Conservation (phyloP, 495 filamentous ascomycete genomes). For the Hypoxylon trugodes region DNA sequence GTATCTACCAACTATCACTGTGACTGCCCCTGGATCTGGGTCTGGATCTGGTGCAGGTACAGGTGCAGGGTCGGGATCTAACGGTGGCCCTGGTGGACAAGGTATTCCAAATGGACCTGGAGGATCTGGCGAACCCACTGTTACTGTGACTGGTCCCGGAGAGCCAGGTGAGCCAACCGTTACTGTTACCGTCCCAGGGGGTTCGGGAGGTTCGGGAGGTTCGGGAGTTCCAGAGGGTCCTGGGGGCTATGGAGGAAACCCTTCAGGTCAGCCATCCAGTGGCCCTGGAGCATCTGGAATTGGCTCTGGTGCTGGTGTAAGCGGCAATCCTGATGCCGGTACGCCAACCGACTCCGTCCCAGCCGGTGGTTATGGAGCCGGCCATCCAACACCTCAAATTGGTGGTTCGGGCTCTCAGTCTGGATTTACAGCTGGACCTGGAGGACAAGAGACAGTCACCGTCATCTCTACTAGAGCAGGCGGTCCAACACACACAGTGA, state of each 20-base stretch:
- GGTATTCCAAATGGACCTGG: constrained; percentile 19
- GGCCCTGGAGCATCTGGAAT: constrained; percentile 4
- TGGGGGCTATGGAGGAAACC: constrained; percentile 28
- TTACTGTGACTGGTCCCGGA: constrained; percentile 9
- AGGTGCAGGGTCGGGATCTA: constrained; percentile 19
- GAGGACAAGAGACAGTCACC: constrained; percentile 20
- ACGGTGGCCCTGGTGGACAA: constrained; percentile 30
- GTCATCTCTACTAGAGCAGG: constrained; percentile 14
- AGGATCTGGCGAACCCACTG: constrained; percentile 9
- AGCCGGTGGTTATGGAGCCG: constrained; percentile 30
- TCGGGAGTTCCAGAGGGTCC: no score
- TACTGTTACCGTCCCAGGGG: constrained; percentile 20
- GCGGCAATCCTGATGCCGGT: not conserved
- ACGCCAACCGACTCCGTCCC: constrained; percentile 25
- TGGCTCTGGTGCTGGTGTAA: constrained; percentile 23
- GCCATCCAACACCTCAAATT: constrained; percentile 28
- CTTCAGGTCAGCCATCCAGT: constrained; percentile 3
- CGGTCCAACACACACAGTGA: constrained; percentile 28
- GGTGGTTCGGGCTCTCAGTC: constrained; percentile 1
- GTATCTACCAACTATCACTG: constrained; percentile 23
- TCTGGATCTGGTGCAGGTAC: no score
- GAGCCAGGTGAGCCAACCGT: constrained; percentile 21
- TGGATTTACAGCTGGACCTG: constrained; percentile 7
- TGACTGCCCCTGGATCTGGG: constrained; percentile 27
- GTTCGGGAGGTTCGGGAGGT: no score